Percentiles rank a stretch among this genome's conserved stretches.
Evolutionary conservation across 2,329 filamentous ascomycete genomes (phyloP).

Genomic region (Fusarium euwallaceae): DNA sequence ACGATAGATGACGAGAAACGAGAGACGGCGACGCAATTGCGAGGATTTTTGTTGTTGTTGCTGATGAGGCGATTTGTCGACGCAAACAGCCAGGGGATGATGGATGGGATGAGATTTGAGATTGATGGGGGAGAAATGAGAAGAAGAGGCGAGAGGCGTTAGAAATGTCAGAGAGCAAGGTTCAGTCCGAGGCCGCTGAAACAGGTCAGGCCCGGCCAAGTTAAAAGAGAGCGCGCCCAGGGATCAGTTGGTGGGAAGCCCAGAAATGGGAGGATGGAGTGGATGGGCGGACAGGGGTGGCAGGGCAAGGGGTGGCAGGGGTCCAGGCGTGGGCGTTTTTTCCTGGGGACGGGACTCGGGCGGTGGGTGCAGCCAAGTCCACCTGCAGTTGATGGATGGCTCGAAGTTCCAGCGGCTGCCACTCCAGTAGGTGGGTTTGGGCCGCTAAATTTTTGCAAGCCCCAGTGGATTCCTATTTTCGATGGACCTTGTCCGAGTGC

Average conservation of each 20-base stretch:
- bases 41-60: constrained; percentile 11
- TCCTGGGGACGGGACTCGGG: constrained; percentile 14
- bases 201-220: constrained; percentile 31
- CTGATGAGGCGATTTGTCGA: constrained; percentile 23
- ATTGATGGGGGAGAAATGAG: constrained; percentile 36
- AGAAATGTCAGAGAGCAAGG: constrained; percentile 34
- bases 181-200: constrained; percentile 27
- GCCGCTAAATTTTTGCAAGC: constrained; percentile 21
- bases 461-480: not conserved
- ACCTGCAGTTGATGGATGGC: too few species aligned
- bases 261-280: constrained; percentile 6
- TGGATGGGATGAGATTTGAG: constrained; percentile 28
- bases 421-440: constrained; percentile 7
- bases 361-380: not conserved
- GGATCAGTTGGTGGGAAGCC: constrained; percentile 8
- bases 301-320: constrained; percentile 21
- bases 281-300: constrained; percentile 25
- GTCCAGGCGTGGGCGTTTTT: constrained; percentile 31
- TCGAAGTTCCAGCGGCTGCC: not conserved
- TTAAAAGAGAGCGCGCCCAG: constrained; percentile 19
- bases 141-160: constrained; percentile 33
- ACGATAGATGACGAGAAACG: constrained; percentile 27
- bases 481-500: constrained; percentile 15
- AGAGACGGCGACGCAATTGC: constrained; percentile 34
- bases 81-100: constrained; percentile 25